Evolutionary conservation across 139 green algal genomes (phyloP).

Genomic region (Edaphochlamys debaryana): DNA sequence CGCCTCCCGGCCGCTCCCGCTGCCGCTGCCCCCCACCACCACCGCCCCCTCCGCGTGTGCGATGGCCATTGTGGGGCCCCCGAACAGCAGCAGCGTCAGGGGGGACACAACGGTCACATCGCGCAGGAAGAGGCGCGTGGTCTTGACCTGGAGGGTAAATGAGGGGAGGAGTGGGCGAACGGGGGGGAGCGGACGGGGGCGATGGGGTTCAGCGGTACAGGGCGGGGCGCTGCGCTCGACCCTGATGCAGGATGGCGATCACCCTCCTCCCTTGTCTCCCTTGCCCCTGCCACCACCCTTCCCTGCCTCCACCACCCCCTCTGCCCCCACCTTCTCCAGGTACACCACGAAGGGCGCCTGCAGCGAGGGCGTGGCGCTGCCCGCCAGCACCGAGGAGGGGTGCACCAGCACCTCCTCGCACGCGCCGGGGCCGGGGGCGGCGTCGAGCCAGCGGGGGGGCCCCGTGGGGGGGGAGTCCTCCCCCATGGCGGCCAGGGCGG

Average conservation of each 20-base stretch:
- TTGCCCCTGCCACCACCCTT: no score
- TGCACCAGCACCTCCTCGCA: conserved; percentile 76
- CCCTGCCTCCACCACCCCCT: no score
- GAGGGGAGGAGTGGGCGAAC: no score
- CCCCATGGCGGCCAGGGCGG: conserved; percentile 85
- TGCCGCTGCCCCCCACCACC: conserved; percentile 80
- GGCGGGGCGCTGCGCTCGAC: no score
- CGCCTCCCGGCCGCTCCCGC: conserved; percentile 59
- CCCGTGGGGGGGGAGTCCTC: conserved; percentile 45
- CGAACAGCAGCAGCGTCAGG: conserved; percentile 89
- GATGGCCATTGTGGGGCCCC: conserved; percentile 69
- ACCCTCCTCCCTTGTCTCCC: no score
- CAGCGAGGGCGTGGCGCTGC: conserved; percentile 59
- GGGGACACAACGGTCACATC: conserved; percentile 86
- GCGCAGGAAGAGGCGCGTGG: conserved; percentile 79
- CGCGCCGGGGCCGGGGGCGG: background rate
- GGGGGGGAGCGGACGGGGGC: no score
- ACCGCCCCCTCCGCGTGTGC: conserved; percentile 75
- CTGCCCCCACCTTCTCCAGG: conserved; percentile 84
- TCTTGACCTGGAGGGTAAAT: conserved; percentile 87
- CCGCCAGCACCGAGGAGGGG: conserved; percentile 68
- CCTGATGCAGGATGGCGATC: no score
- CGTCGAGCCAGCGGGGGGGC: conserved; percentile 44
- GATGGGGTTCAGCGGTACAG: no score
- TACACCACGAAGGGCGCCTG: conserved; percentile 82